These are phyloP conservation scores for Paramecium sonneborni DNA, from an alignment of 73 alveolate species.

Conservation along the genomic window DNA sequence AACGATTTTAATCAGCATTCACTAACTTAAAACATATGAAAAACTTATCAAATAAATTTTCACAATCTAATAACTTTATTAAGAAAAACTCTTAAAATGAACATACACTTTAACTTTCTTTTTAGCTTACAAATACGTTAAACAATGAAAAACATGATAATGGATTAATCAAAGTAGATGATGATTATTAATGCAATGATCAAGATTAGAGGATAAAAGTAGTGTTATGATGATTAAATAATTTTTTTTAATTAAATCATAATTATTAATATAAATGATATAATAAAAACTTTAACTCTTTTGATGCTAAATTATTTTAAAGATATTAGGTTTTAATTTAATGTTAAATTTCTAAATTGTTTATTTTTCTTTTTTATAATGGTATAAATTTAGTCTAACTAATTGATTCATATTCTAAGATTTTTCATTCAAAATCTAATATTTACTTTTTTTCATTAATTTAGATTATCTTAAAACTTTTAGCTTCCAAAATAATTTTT, in stretches of 20 bases:
- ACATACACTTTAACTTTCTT: neutral
- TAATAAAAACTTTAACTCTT: too few species aligned
- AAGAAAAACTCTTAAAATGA: neutral
- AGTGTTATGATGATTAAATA: too few species aligned
- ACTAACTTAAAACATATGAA: neutral
- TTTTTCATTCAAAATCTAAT: too few species aligned
- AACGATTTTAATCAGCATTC: neutral
- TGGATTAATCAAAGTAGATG: neutral
- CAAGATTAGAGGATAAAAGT: neutral
- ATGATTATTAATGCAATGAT: too few species aligned
- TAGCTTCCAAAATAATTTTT: too few species aligned
- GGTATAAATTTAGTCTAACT: neutral
- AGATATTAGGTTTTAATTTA: neutral
- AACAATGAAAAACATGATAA: neutral
- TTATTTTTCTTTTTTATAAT: neutral
- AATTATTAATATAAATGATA: too few species aligned
- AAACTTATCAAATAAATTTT: neutral
- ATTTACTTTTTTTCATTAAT: too few species aligned
- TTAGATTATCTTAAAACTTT: too few species aligned
- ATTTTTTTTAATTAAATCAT: too few species aligned
- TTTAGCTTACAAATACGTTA: neutral
- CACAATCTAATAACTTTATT: neutral
- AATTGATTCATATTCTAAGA: too few species aligned
- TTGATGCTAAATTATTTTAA: neutral
- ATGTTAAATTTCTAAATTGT: neutral